A percentile compares a stretch with the other conserved stretches of the same genome.
Evolutionary conservation across 2,329 filamentous ascomycete species (phyloP).

Genomic region (Blastomyces emzantsi): DNA sequence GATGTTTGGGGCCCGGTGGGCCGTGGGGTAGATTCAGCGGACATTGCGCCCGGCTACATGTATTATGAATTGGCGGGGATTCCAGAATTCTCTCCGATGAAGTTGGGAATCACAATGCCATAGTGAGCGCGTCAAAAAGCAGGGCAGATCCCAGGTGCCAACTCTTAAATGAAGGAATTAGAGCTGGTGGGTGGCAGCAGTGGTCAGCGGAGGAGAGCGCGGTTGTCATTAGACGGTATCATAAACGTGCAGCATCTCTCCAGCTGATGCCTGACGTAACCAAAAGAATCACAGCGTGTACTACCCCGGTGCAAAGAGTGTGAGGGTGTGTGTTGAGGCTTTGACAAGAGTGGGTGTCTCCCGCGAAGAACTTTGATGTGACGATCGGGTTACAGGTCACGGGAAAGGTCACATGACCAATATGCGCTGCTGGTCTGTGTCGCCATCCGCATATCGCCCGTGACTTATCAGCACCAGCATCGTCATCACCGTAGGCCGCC

Average conservation of each 20-base stretch:
- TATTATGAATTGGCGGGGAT: not conserved
- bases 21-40: not conserved
- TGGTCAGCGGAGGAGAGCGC: not conserved
- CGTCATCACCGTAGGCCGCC: slow-evolving; percentile 1
- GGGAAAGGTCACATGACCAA: slow-evolving; percentile 1
- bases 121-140: not conserved
- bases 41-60: not conserved
- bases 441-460: not conserved
- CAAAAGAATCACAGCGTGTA: not conserved
- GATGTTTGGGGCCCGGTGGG: not conserved
- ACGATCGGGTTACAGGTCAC: not conserved
- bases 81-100: not conserved
- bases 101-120: not conserved
- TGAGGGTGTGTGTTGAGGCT: not conserved
- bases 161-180: too few species aligned
- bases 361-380: not conserved
- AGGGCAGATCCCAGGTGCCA: not conserved
- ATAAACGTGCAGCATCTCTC: not conserved
- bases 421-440: not conserved
- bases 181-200: not conserved
- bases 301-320: not conserved
- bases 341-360: not conserved
- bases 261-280: not conserved
- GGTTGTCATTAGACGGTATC: not conserved
- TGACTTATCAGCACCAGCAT: not conserved